Base-by-base conservation (phyloP, 441 rosid species). In the Gossypium gossypioides region DNA sequence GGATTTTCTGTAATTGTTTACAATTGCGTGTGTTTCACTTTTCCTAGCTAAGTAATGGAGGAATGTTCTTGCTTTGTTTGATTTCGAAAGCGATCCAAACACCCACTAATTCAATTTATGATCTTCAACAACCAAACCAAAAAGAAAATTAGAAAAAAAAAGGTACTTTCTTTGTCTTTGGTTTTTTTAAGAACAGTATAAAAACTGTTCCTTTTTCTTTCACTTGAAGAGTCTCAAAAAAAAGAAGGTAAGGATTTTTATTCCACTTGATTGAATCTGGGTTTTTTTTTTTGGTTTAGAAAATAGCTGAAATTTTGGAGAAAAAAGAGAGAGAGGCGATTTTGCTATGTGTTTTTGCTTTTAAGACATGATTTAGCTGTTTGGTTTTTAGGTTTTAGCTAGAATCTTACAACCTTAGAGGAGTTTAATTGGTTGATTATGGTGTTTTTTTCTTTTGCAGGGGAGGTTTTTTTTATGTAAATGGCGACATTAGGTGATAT, bases 401-500 rank as follows among this genome's bases (percentile, higher is more conserved):
- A 1, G 3, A 46, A 4, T 55, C 1, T 27, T 13, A 12, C 13
- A 34, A 7, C 40, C 15, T 25, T 21, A 40, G 42, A 44, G 29
- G 12, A 4, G 63, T 12, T 5, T 34, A 52, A 34, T 15, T 60
- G 61, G 55, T 18, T 52, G 1, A 60, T 7, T 24, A 15, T 40
- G 6, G 57, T 66, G 3, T 25, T 46, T 48, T 4, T 56, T 78
- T 27, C 65, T 69, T 24, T 63, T 64, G 21, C 69, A 68, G 54
- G 68, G 73, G 73, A 57, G 61, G 60, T 21, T 57, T 32, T 32
- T 44, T 72, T 10, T 60, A 57, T 13, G 60, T 42, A 83, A 70
- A 95, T 95, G 97, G 97, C 99, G 7, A 91, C 96, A 6, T 77
- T 95, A 22, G 6, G 2, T 34, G 98, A 92, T 76, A 87, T 95